These are phyloP conservation scores for Crepidotus variabilis DNA, from an alignment of 768 basidiomycete species.

Conservation along the genomic window DNA sequence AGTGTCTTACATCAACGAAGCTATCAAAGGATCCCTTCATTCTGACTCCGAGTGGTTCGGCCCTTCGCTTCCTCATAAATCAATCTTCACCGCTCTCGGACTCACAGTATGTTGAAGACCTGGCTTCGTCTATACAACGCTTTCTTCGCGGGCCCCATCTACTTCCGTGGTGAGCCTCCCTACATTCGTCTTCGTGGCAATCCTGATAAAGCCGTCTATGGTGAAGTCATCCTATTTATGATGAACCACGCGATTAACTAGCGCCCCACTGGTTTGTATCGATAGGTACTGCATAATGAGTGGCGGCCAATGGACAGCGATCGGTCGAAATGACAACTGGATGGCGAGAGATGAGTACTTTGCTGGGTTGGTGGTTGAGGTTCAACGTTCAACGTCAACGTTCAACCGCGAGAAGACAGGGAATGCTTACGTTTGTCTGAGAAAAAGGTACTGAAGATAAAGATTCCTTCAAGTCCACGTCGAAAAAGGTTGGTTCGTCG, in stretches of 20 bases:
- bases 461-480: conserved; percentile 27
- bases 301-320: conserved; percentile 39
- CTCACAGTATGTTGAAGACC: conserved; percentile 33
- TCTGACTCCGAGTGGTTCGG: conserved; percentile 43
- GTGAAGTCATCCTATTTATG: conserved; percentile 37
- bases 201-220: conserved; percentile 36
- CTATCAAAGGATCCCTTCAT: conserved; percentile 30
- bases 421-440: too few species aligned
- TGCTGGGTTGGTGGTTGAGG: conserved; percentile 33
- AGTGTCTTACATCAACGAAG: conserved; percentile 35
- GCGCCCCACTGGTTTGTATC: conserved; percentile 33
- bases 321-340: conserved; percentile 26
- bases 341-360: conserved; percentile 39
- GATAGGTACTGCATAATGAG: conserved; percentile 43
- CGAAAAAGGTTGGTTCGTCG: conserved; percentile 23
- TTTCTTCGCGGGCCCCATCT: conserved; percentile 30
- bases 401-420: conserved; percentile 22
- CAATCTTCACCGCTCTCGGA: conserved; percentile 33
- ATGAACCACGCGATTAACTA: conserved; percentile 50
- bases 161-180: conserved; percentile 27
- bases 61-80: conserved; percentile 35
- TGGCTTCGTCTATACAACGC: conserved; percentile 32
- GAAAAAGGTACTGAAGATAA: too few species aligned
- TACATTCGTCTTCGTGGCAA: conserved; percentile 37
- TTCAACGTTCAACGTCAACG: too few species aligned